Evolutionary conservation across 441 rosid species (phyloP).

Genomic region (Breynia disticha): DNA sequence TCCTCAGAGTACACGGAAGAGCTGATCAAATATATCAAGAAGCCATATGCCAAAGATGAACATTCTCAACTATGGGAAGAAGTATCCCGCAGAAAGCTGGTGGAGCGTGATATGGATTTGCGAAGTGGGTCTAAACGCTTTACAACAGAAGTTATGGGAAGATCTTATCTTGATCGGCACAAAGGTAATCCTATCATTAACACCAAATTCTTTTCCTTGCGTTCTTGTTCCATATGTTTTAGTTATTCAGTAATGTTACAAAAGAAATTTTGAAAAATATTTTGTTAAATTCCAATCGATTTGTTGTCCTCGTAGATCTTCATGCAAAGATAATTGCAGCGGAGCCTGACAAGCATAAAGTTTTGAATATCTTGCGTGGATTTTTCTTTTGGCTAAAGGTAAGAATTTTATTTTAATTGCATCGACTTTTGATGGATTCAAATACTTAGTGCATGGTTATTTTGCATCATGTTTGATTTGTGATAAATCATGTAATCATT

Average conservation of each 20-base stretch:
- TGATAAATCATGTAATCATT: too few relatives aligned
- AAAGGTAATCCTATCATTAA: conserved; percentile 26
- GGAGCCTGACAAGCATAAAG: conserved; percentile 13
- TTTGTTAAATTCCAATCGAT: background rate
- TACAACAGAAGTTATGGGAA: conserved; percentile 6
- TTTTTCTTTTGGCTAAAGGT: conserved; percentile 57
- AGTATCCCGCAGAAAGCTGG: conserved; percentile 17
- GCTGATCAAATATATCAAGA: conserved; percentile 28
- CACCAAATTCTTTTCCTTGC: background rate
- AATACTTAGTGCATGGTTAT: background rate
- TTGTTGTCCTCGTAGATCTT: conserved; percentile 26
- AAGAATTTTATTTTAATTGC: conserved; percentile 6
- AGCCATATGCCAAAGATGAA: conserved; percentile 40
- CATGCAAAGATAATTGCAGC: conserved; percentile 9
- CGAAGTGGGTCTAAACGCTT: conserved; percentile 26
- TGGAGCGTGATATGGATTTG: conserved; percentile 16
- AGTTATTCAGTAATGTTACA: background rate
- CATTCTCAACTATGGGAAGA: conserved; percentile 14
- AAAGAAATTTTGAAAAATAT: too few relatives aligned
- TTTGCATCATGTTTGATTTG: too few relatives aligned
- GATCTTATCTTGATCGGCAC: conserved; percentile 35
- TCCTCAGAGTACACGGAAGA: conserved; percentile 28
- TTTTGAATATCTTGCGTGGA: conserved; percentile 51
- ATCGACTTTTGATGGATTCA: background rate
- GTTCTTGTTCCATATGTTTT: conserved; percentile 1